These are phyloP conservation scores for Calonectria hawksworthii DNA, from an alignment of 2,329 filamentous ascomycete genomes.

Conservation along the genomic window DNA sequence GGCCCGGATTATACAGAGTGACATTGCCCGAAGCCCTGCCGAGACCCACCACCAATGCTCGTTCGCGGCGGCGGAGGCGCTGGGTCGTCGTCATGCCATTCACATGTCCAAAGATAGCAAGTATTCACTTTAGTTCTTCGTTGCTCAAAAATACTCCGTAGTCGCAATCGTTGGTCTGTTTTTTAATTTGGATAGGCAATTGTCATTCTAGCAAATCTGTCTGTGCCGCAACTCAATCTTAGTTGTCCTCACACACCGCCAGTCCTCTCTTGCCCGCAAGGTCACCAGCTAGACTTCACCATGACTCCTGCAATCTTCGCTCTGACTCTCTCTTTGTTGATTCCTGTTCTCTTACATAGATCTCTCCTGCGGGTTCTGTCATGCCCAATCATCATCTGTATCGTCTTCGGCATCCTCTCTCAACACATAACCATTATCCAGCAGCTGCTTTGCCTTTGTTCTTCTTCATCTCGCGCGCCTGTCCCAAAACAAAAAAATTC, in stretches of 20 bases:
- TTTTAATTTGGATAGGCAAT: constrained; percentile 8
- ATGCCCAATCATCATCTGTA: constrained; percentile 14
- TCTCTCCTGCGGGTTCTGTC: constrained; percentile 11
- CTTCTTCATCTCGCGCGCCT: background rate
- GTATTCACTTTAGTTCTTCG: background rate
- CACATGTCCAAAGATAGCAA: background rate
- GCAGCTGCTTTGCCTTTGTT: background rate
- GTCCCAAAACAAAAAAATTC: background rate
- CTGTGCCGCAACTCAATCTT: constrained; percentile 9
- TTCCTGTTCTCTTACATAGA: constrained; percentile 13
- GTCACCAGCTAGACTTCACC: constrained; percentile 36
- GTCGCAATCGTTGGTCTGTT: background rate
- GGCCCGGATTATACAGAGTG: background rate
- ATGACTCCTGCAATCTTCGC: constrained; percentile 8
- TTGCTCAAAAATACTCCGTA: background rate
- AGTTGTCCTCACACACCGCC: constrained; percentile 41
- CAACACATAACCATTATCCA: background rate
- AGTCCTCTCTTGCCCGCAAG: constrained; percentile 45
- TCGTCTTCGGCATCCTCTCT: background rate
- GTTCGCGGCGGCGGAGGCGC: background rate
- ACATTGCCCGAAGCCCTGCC: background rate
- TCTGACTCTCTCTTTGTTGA: constrained; percentile 6
- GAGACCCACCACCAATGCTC: constrained; percentile 1
- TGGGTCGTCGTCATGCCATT: background rate
- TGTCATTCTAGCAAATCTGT: constrained; percentile 11